Percentiles rank a stretch among this genome's conserved stretches.
Evolutionary conservation across 2,329 filamentous ascomycete species (phyloP).

Genomic region (Cercospora beticola): DNA sequence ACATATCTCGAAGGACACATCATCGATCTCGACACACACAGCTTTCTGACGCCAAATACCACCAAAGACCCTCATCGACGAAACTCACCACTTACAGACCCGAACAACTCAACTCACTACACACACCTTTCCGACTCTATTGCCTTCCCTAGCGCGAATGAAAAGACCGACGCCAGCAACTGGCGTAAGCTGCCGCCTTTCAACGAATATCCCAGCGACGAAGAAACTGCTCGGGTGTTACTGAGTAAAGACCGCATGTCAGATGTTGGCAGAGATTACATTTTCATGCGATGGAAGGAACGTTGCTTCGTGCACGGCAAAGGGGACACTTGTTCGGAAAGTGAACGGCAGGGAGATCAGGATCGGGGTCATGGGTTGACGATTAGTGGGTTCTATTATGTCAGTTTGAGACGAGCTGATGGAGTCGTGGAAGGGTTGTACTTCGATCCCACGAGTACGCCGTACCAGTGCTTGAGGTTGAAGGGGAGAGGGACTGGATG

Average conservation of each 20-base stretch:
- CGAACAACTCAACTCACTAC: conserved; percentile 25
- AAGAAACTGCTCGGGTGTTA: conserved; percentile 41
- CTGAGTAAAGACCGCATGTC: conserved; percentile 43
- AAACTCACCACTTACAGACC: conserved; percentile 18
- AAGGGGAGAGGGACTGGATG: conserved; percentile 41
- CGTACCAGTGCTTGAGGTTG: conserved; percentile 54
- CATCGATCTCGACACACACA: conserved; percentile 57
- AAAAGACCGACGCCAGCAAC: conserved; percentile 48
- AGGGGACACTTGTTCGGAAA: conserved; percentile 30
- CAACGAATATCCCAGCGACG: conserved; percentile 31
- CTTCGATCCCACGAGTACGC: conserved; percentile 55
- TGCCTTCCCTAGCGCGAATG: conserved; percentile 47
- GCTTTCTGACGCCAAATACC: conserved; percentile 50
- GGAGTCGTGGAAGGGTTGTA: conserved; percentile 54
- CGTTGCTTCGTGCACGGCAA: conserved; percentile 47
- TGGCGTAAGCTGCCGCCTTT: conserved; percentile 52
- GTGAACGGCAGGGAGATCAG: conserved; percentile 31
- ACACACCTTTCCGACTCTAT: conserved; percentile 33
- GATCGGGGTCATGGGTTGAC: conserved; percentile 49
- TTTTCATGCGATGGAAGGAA: conserved; percentile 60
- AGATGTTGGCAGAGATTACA: conserved; percentile 48
- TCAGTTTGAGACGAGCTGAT: conserved; percentile 48
- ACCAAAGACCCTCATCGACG: conserved; percentile 34
- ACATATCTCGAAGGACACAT: conserved; percentile 70
- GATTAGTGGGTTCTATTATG: conserved; percentile 57